Percentiles rank a stretch among this genome's conserved stretches.
Conservation (phyloP, 352 stramenopile genomes). For the Aphanomyces astaci region DNA sequence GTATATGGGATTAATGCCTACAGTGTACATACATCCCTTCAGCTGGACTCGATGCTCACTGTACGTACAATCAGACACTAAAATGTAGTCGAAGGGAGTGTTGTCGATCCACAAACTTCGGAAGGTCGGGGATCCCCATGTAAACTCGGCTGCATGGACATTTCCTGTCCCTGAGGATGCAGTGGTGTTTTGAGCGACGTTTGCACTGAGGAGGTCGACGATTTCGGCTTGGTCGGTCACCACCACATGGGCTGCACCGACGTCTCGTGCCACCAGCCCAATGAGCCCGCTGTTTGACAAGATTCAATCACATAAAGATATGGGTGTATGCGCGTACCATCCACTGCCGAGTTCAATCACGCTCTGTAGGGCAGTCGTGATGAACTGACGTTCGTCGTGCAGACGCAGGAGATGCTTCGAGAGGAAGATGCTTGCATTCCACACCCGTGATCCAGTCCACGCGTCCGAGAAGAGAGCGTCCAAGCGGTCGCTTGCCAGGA, state of each 20-base stretch:
- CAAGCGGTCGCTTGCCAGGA: conserved; percentile 54
- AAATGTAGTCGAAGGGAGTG: conserved; percentile 45
- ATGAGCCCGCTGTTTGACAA: conserved; percentile 36
- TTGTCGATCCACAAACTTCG: conserved; percentile 25
- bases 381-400: conserved; percentile 17
- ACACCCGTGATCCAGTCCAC: conserved; percentile 73
- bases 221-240: conserved; percentile 66
- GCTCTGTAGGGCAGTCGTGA: conserved; percentile 23
- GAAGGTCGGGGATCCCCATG: conserved; percentile 40
- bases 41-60: not conserved
- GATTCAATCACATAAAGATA: not conserved
- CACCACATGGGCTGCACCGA: conserved; percentile 52
- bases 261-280: conserved; percentile 48
- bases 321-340: conserved; percentile 27
- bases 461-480: conserved; percentile 75
- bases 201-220: conserved; percentile 56
- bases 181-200: conserved; percentile 45
- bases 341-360: conserved; percentile 77
- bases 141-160: conserved; percentile 46
- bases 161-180: conserved; percentile 30
- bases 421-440: conserved; percentile 62
- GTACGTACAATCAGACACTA: conserved; percentile 71
- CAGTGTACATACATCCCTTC: not conserved
- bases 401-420: conserved; percentile 47
- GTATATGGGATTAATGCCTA: conserved; percentile 81